Evolutionary conservation across 768 basidiomycete genomes (phyloP), one percentile per base, ranked within the genome.

Genomic region (Phaffia australis): DNA sequence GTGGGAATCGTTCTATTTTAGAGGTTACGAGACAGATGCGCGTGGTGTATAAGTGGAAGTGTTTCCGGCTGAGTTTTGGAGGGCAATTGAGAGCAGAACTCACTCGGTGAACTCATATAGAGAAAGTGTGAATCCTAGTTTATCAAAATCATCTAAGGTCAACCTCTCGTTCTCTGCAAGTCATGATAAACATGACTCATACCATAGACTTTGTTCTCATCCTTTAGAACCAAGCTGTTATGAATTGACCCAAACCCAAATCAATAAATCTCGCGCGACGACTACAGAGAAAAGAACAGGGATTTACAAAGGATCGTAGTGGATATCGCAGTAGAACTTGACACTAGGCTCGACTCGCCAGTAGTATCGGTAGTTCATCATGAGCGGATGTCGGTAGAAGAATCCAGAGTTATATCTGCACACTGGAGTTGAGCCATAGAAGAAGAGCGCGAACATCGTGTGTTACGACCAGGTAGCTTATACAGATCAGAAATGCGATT

Each of bases 141-240:
- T 21, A 4, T 15, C 5, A 21, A n/a, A 15, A 15, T 16, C 19
- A 27, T 16, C 52, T 27, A 54, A 16, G 16, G 52, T 54, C 52
- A 54, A 27, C 16, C 52, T n/a, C 52, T 27, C 52, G 18, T n/a
- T 54, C n/a, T 35, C 51, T 46, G 74, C 76, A 25, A 21, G 49
- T 51, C 42, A 49, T 25, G 3, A 23, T 19, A 4, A 3, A 23
- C 29, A 29, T 8, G 16, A 16, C n/a, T 18, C 69, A 68, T 71
- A 83, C 90, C 90, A 71, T 95, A 95, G 58, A 87, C 82, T 77
- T 89, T 89, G 49, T 87, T 82, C 68, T 87, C 79, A 58, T 85
- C 83, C 71, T 86, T 79, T 87, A 93, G 88, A 63, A 83, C 79
- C 55, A 84, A 75, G 80, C 35, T 42, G 11, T 42, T 11, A 42